Percentiles rank a stretch among this genome's conserved stretches.
Evolutionary conservation across 139 green algal genomes (phyloP).

Genomic region (Chlamydomonas urium): DNA sequence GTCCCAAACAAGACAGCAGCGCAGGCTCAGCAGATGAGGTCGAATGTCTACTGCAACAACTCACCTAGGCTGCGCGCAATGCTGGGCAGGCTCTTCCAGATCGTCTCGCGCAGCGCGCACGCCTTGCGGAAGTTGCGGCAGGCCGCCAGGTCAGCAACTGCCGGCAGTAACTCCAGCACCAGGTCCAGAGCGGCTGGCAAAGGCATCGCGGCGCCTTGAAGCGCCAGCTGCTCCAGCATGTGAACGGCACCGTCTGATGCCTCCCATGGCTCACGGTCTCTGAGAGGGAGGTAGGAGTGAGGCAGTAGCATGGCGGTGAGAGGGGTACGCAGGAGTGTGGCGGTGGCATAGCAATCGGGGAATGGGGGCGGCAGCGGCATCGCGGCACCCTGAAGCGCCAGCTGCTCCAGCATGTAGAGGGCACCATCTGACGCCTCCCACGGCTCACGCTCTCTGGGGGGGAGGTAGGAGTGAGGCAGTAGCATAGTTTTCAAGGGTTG

Average conservation of each 20-base stretch:
- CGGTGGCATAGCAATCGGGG: no score
- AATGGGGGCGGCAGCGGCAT: no score
- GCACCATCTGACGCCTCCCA: conserved; percentile 91
- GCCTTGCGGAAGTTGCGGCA: conserved; percentile 62
- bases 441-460: conserved; percentile 40
- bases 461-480: not conserved
- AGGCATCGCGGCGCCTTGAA: not conserved
- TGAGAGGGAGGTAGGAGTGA: not conserved
- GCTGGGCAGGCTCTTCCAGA: conserved; percentile 68
- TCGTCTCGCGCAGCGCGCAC: conserved; percentile 68
- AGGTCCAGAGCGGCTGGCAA: conserved; percentile 19
- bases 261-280: conserved; percentile 77
- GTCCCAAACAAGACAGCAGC: no score
- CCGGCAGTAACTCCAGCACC: conserved; percentile 48
- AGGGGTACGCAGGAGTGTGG: no score
- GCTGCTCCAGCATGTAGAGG: conserved; percentile 73
- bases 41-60: no score
- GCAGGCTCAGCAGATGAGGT: no score
- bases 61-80: conserved; percentile 69
- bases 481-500: no score
- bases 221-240: conserved; percentile 70
- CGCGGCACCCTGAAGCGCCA: conserved; percentile 29
- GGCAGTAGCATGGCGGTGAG: no score
- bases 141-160: conserved; percentile 56
- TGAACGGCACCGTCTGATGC: conserved; percentile 80